Percentiles rank a stretch among this genome's conserved stretches.
Evolutionary conservation across 345 rosid species (phyloP).

Genomic region (Fremontodendron californicum): DNA sequence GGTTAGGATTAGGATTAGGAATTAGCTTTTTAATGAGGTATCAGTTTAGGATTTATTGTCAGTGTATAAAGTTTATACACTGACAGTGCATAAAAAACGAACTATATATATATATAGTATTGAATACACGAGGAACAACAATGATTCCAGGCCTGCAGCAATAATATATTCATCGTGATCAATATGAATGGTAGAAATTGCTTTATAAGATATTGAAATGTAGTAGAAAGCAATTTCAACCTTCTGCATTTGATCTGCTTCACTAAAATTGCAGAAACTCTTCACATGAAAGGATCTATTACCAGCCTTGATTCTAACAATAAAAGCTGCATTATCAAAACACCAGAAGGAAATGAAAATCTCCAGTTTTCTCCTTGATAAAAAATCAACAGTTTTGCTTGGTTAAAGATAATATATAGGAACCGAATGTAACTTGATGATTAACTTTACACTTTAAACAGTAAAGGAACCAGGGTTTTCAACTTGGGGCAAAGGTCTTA

Average conservation of each 20-base stretch:
- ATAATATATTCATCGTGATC: not conserved
- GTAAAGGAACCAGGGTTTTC: no score
- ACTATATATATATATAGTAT: no score
- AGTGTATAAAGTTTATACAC: no score
- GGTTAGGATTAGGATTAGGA: no score
- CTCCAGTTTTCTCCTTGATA: not conserved
- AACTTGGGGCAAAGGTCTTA: no score
- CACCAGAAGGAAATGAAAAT: not conserved
- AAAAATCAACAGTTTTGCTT: not conserved
- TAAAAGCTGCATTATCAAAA: constrained; percentile 59
- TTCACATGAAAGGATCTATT: constrained; percentile 60
- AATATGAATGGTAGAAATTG: not conserved
- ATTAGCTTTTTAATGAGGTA: no score
- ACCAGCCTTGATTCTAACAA: constrained; percentile 69
- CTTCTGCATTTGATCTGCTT: constrained; percentile 57
- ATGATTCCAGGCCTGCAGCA: constrained; percentile 39
- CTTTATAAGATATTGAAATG: not conserved
- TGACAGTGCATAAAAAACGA: no score
- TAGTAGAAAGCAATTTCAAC: constrained; percentile 24
- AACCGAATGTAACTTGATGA: not conserved
- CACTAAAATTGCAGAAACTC: constrained; percentile 68
- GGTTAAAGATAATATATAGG: not conserved
- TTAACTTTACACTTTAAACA: not conserved
- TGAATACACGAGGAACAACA: no score
- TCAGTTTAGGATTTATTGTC: no score